Evolutionary conservation across 2,329 filamentous ascomycete species (phyloP), one percentile per base, ranked within the genome.

Genomic region (Beauveria bassiana): DNA sequence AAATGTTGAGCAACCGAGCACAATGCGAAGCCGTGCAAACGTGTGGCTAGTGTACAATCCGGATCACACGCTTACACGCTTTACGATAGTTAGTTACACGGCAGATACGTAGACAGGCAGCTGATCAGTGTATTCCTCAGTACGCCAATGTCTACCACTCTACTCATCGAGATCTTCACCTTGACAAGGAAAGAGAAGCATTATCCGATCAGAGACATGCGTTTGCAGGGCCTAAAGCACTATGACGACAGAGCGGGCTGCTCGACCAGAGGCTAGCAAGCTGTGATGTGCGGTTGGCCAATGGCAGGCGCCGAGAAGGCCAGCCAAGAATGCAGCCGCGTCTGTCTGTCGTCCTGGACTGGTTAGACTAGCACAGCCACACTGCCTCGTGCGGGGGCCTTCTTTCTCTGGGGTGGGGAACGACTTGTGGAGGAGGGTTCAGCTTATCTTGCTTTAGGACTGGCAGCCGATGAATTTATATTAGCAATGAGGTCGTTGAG

Each of bases 231-330:
- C 43, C 20, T 28, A 61, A 38, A 46, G 59, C 59, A 61, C 59
- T n/a, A 61, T 61, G 59, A 61, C 59, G 59, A 61, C 50, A 61
- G 24, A 54, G 59, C 34, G 59, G 59, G 50, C 59, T 53, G 57
- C 38, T 42, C 26, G 47, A 45, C 47, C 43, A 24, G 50, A 47
- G 40, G 42, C 59, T 55, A 53, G 46, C 31, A 34, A 45, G 38
- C 24, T 52, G 38, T 43, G 34, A 40, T 8, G 47, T 24, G 50
- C 40, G 43, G 42, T 31, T 61, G 16, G 22, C 59, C 59, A 61
- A 61, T 61, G 14, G 8, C 5, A 24, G 18, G 18, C 45, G 45
- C 31, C 16, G 3, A 51, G 4, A 12, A 16, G 5, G 18, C 26
- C 26, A 16, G 31, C 50, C n/a, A 40, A 28, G 12, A 38, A 31